Base-by-base conservation (phyloP, 2,329 filamentous ascomycete genomes). In the Botrytis cinerea region DNA sequence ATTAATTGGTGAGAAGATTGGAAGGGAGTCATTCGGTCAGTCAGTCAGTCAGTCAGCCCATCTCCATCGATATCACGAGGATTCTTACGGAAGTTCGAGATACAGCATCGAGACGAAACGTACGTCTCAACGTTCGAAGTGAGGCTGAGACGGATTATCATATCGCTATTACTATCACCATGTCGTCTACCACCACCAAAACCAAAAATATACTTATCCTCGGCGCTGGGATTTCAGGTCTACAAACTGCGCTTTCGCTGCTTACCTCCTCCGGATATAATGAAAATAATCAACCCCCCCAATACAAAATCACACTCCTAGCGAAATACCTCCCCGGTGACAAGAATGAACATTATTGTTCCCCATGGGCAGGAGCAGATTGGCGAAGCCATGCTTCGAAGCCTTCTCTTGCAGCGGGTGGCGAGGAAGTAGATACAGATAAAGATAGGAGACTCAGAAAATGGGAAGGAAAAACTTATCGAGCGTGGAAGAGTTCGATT, bases 211-310 rank as follows among this genome's bases (percentile, higher is more conserved):
- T 79, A 28, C 48, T 75, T 43, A 75, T 78, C 71, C 76, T 78
- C 7, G 77, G 85, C n/a, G 85, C 84, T 9, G 85, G 85, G 2
- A 82, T 86, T 7, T 83, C 83, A 18, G 85, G 84, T 28, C 82
- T 86, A 4, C 84, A 85, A 74, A 84, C 82, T 16, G 70, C 60
- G 28, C 16, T 72, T 54, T 45, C 45, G 14, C 10, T 72, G 7
- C 35, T 72, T 12, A 12, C 22, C n/a, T 61, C 59, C 0, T 2
- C 25, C 3, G 43, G 12, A 14, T 16, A 14, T 45, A 16, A 16
- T 12, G 12, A 14, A 2, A n/a, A n/a, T n/a, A 51, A 51, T 14
- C 12, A 7, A n/a, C 0, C 5, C 48, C 18, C 59, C 22, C 12
- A 38, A 25, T 25, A 25, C 7, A 62, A 20, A 43, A 28, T 62